Conservation (phyloP, 108 stramenopile genomes). For the Aureococcus anophagefferens region DNA sequence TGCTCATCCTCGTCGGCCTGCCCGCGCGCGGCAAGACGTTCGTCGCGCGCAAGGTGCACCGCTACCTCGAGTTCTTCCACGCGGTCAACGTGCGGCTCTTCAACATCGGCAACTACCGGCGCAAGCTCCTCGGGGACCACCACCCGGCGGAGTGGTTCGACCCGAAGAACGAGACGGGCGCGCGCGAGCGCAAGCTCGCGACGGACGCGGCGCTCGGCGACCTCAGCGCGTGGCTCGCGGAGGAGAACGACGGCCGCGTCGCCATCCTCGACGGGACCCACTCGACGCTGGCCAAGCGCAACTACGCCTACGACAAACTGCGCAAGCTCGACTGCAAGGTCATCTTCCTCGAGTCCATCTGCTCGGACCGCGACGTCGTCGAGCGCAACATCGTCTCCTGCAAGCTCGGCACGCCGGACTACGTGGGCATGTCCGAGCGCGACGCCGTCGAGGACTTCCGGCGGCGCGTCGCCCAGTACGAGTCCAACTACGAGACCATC, state of each 20-base stretch:
- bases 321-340: conserved; percentile 49
- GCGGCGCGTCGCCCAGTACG: conserved; percentile 69
- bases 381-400: conserved; percentile 73
- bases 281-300: conserved; percentile 59
- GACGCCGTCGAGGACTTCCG: conserved; percentile 72
- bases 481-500: conserved; percentile 71
- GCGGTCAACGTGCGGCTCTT: conserved; percentile 76
- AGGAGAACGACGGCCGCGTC: conserved; percentile 55
- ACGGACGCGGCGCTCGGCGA: conserved; percentile 78
- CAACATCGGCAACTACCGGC: conserved; percentile 87
- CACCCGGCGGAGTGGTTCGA: conserved; percentile 79
- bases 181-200: conserved; percentile 49
- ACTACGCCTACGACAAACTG: conserved; percentile 44
- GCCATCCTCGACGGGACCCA: conserved; percentile 96
- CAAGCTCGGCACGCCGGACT: conserved; percentile 78
- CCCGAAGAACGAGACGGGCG: conserved; percentile 63
- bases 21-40: conserved; percentile 95
- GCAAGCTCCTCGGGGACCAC: conserved; percentile 64
- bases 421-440: conserved; percentile 59
- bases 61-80: conserved; percentile 79
- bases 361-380: conserved; percentile 66
- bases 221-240: conserved; percentile 59
- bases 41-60: conserved; percentile 83
- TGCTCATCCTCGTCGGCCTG: conserved; percentile 89
- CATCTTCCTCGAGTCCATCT: conserved; percentile 83